Evolutionary conservation across 2,329 filamentous ascomycete genomes (phyloP), one percentile per base, ranked within the genome.

Genomic region (Colletotrichum viniferum): DNA sequence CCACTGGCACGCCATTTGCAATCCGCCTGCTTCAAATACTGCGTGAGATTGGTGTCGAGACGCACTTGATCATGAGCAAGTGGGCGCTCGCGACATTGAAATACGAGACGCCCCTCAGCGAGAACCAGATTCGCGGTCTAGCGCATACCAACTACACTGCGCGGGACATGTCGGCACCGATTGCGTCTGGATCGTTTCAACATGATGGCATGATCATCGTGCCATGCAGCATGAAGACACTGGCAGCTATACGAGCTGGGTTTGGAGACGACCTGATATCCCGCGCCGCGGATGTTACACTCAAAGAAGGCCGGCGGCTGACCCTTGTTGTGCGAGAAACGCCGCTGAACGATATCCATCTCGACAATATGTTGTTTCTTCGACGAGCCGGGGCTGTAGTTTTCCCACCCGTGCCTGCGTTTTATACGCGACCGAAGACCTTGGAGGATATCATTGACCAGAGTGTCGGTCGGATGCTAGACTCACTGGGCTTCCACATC

Each of bases 171-270:
- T 82, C 87, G 0, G 87, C 88, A 0, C 83, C 86, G 0, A 83
- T 88, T 4, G 84, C 86, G 2, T 86, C 83, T 52, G 87, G 87
- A 1, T 87, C 86, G 0, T 89, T 86, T 78, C 82, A 80, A 6
- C 26, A 24, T 48, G 83, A 85, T 70, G 86, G 87, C 13, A 89
- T 89, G 87, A 86, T 89, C 16, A 78, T 89, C 3, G 84, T 86
- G 0, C 86, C 85, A 0, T 89, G 87, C 79, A 86, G 83, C 69
- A 86, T 89, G 84, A 88, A 88, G 78, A 88, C 87, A 1, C 81
- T 89, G 5, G 85, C 86, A 1, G 84, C 81, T 0, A 83, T 89
- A 4, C 78, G 82, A 24, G 78, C 81, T 2, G 87, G 87, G 0
- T 85, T 83, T 71, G 84, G 85, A 70, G 84, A 88, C 52, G 87